Evolutionary conservation across 306 rosid species (phyloP), one percentile per base, ranked within the genome.

Genomic region (Ammopiptanthus mongolicus): DNA sequence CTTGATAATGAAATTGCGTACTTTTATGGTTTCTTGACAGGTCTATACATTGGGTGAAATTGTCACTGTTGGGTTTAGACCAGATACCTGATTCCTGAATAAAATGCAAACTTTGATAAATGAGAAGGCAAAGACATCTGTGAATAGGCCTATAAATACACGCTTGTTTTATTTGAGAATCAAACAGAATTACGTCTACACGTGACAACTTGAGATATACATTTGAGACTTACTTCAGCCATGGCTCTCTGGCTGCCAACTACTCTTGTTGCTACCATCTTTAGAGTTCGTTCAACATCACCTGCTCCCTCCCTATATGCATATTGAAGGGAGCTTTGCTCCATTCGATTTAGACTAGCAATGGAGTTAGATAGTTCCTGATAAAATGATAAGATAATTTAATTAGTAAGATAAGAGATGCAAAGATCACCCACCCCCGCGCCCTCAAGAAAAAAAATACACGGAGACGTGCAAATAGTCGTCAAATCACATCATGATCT

Each of bases 31-130:
- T 89, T 69, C 60, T 89, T 29, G 88, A 67, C 55, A 46, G 76
- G 56, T 83, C 86, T 29, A 92, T 86, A 87, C 99, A 95, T 47
- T 86, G 91, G 73, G 88, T 86, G 83, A 87, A 92, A 74, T 92
- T 90, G 71, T 85, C 91, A 31, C 87, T 87, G 88, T 85, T 48
- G 50, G 90, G 90, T 78, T 80, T 81, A 75, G 84, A 78, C 99
- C 99, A 95, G 80, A 90, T 71, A 57, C 79, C 88, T 67, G 87
- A 82, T 62, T 59, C 83, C 99, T 90, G 84, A 89, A 87, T 63
- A 79, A 86, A 69, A 84, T 82, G 57, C n/a, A 36, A 84, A 82
- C 65, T 48, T 83, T 65, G 52, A 80, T 34, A 56, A 75, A 77
- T 65, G 48, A 61, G 76, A 64, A 78, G 17, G 58, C 1, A 74